phyloP scores from a whole-genome alignment of 139 green algal genomes.

The Micractinium conductrix region DNA sequence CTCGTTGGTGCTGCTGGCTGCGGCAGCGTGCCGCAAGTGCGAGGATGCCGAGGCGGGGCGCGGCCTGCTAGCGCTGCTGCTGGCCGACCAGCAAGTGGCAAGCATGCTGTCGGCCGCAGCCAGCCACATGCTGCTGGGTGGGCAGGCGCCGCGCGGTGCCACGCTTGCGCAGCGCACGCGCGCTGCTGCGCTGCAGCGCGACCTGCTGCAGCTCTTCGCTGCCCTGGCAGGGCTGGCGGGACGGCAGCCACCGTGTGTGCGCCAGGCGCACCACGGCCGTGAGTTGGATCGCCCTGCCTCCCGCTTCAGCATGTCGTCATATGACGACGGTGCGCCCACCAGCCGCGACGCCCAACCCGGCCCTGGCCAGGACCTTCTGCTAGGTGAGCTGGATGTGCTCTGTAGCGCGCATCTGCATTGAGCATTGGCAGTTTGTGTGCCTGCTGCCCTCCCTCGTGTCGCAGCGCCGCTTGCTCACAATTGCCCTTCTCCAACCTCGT shows the following conservation, averaged over 20 bases:
- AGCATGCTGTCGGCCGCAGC: conserved; percentile 15
- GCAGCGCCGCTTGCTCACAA: background rate
- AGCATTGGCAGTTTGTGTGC: too few relatives aligned
- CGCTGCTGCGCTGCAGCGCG: conserved; percentile 20
- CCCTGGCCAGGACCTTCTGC: conserved; percentile 29
- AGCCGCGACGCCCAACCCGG: background rate
- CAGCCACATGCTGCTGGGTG: conserved; percentile 24
- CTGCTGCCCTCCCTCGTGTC: too few relatives aligned
- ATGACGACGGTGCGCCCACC: background rate
- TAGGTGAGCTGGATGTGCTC: conserved; percentile 18
- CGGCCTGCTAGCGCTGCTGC: conserved; percentile 14
- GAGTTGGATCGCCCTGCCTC: background rate
- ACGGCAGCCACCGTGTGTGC: conserved; percentile 31
- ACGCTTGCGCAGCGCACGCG: conserved; percentile 12
- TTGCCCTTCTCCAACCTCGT: background rate
- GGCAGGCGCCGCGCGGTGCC: background rate
- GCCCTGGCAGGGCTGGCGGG: conserved; percentile 39
- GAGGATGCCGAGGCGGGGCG: conserved; percentile 33
- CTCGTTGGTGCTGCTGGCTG: conserved; percentile 14
- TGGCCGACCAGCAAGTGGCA: conserved; percentile 31
- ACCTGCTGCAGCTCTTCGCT: conserved; percentile 37
- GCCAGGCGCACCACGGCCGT: background rate
- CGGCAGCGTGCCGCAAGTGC: conserved; percentile 1
- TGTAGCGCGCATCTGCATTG: too few relatives aligned
- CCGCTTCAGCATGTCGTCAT: conserved; percentile 6